These are phyloP conservation scores for Penicillium diatomitis DNA, from an alignment of 495 filamentous ascomycete genomes.

Conservation along the genomic window DNA sequence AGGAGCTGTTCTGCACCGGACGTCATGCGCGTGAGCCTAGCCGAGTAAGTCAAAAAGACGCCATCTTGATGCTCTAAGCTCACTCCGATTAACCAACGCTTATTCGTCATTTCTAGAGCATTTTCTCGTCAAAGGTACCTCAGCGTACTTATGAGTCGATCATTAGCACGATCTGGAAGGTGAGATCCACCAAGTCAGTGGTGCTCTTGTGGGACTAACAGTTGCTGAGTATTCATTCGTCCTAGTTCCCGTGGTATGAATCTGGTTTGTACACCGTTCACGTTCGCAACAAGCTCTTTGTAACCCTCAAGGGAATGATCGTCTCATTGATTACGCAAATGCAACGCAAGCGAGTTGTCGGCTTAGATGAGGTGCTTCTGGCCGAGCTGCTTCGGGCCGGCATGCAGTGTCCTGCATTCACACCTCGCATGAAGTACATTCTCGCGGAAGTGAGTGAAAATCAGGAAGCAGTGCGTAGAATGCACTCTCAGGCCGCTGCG, in stretches of 20 bases:
- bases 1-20: constrained; percentile 58
- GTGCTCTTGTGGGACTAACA: no score
- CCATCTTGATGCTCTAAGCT: not conserved
- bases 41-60: constrained; percentile 43
- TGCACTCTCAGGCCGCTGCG: constrained; percentile 10
- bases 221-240: not conserved
- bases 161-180: constrained; percentile 66
- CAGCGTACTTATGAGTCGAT: constrained; percentile 69
- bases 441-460: constrained; percentile 18
- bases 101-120: constrained; percentile 36
- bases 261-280: constrained; percentile 52
- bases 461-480: not conserved
- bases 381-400: constrained; percentile 48
- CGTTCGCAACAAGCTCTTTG: constrained; percentile 51
- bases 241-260: constrained; percentile 60
- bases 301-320: constrained; percentile 20
- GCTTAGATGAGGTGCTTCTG: constrained; percentile 46
- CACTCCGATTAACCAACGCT: constrained; percentile 3
- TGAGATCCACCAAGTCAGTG: constrained; percentile 11
- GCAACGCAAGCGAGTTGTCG: constrained; percentile 20
- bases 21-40: constrained; percentile 60
- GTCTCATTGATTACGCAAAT: constrained; percentile 32
- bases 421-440: constrained; percentile 42
- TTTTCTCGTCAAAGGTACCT: constrained; percentile 53
- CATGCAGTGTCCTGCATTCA: constrained; percentile 56